These are phyloP conservation scores for Pyrenopolyporus hunteri DNA, from an alignment of 495 filamentous ascomycete species.

Conservation along the genomic window DNA sequence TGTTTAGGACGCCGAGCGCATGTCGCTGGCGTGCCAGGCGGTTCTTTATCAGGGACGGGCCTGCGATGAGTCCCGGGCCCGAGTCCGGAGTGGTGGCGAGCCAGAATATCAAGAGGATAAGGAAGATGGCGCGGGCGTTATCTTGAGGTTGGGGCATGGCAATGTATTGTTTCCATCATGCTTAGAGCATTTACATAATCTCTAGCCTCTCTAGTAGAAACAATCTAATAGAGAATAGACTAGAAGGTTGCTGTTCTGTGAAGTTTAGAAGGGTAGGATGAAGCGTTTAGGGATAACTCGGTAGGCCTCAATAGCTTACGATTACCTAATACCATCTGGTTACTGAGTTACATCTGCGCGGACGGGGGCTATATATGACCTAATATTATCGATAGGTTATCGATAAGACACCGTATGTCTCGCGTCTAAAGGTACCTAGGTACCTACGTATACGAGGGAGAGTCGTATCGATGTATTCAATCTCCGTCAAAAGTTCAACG, in stretches of 20 bases:
- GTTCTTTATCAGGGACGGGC: slow-evolving; percentile 46
- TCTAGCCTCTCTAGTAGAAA: slow-evolving; percentile 8
- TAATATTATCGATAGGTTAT: no score
- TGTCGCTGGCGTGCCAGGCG: slow-evolving; percentile 57
- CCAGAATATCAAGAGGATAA: slow-evolving; percentile 53
- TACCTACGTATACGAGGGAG: not conserved
- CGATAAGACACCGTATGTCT: slow-evolving; percentile 3
- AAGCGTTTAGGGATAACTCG: not conserved
- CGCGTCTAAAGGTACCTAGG: not conserved
- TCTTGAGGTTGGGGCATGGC: slow-evolving; percentile 51
- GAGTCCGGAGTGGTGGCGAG: slow-evolving; percentile 49
- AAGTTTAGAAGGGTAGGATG: not conserved
- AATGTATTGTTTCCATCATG: slow-evolving; percentile 38
- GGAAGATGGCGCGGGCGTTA: slow-evolving; percentile 46
- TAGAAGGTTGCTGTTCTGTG: not conserved
- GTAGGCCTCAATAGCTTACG: not conserved
- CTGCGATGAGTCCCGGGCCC: slow-evolving; percentile 48
- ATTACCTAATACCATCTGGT: not conserved
- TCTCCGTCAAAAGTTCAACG: not conserved
- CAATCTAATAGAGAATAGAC: slow-evolving; percentile 1
- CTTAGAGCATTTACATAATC: slow-evolving; percentile 32
- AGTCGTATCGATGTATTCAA: not conserved
- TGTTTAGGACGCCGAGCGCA: slow-evolving; percentile 70
- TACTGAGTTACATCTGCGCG: no score
- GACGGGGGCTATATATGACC: no score